A percentile compares a stretch with the other conserved stretches of the same genome.
These are phyloP conservation scores for Oryza glumipatula DNA, from an alignment of 176 grass and related monocot species.

Conservation along the genomic window DNA sequence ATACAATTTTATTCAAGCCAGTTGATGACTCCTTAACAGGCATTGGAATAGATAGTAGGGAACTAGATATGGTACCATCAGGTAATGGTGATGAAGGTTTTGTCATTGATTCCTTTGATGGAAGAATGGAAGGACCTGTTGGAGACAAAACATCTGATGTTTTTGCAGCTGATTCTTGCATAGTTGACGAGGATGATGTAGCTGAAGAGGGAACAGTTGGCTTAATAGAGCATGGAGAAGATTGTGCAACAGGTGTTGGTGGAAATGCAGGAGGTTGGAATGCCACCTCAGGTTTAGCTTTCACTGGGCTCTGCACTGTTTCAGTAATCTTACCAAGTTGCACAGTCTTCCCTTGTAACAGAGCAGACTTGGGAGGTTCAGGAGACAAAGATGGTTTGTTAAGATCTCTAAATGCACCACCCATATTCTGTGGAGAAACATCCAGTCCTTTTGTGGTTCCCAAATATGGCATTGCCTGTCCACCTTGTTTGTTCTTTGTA, in stretches of 20 bases:
- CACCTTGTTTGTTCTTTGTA: conserved; percentile 44
- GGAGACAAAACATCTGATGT: conserved; percentile 39
- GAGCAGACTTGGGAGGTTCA: conserved; percentile 37
- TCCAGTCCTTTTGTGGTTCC: conserved; percentile 39
- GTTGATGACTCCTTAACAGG: conserved; percentile 39
- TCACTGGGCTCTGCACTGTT: conserved; percentile 33
- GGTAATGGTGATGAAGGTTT: conserved; percentile 38
- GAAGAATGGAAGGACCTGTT: conserved; percentile 25
- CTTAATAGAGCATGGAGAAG: conserved; percentile 30
- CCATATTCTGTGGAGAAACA: conserved; percentile 45
- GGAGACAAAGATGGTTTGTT: conserved; percentile 48
- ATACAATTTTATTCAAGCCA: conserved; percentile 39
- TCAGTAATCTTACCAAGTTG: conserved; percentile 32
- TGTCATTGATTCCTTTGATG: conserved; percentile 40
- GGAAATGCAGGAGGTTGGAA: conserved; percentile 28
- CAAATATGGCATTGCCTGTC: conserved; percentile 33
- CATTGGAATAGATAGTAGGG: conserved; percentile 43
- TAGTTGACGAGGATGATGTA: conserved; percentile 28
- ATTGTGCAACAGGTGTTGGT: conserved; percentile 19
- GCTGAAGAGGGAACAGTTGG: conserved; percentile 33
- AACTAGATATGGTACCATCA: conserved; percentile 40
- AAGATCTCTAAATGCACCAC: conserved; percentile 38
- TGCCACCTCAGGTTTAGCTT: conserved; percentile 42
- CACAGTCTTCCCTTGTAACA: conserved; percentile 40
- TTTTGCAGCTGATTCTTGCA: conserved; percentile 38